phyloP scores from a whole-genome alignment of 805 yeast genomes.

The Wickerhamiella shivajii region DNA sequence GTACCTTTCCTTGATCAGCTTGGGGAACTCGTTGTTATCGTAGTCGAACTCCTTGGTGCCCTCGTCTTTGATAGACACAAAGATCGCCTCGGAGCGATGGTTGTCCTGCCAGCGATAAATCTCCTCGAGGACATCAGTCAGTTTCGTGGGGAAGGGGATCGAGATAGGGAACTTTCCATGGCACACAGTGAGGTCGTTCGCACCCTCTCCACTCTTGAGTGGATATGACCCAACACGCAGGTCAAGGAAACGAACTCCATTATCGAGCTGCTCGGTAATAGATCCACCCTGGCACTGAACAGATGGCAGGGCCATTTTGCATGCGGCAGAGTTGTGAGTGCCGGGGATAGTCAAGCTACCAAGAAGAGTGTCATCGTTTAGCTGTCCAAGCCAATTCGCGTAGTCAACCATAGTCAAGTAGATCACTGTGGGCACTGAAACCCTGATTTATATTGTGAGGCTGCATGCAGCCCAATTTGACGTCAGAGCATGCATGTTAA shows the following conservation, averaged over 20 bases:
- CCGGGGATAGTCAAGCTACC: slow-evolving; percentile 57
- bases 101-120: slow-evolving; percentile 41
- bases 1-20: slow-evolving; percentile 43
- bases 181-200: slow-evolving; percentile 44
- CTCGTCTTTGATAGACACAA: slow-evolving; percentile 60
- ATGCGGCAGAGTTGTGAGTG: slow-evolving; percentile 75
- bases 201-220: slow-evolving; percentile 6
- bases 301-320: slow-evolving; percentile 53
- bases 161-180: slow-evolving; percentile 69
- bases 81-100: slow-evolving; percentile 44
- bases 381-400: slow-evolving; percentile 38
- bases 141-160: slow-evolving; percentile 39
- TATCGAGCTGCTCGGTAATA: slow-evolving; percentile 44
- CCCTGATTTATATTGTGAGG: no score
- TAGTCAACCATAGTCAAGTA: slow-evolving; percentile 2
- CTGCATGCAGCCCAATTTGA: no score
- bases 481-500: no score
- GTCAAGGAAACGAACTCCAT: slow-evolving; percentile 68
- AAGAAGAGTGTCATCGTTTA: slow-evolving; percentile 37
- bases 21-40: slow-evolving; percentile 53
- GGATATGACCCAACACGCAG: slow-evolving; percentile 30
- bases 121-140: slow-evolving; percentile 39
- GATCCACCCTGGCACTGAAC: slow-evolving; percentile 61
- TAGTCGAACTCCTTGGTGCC: slow-evolving; percentile 50
- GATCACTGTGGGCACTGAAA: no score